phyloP scores from a whole-genome alignment of 768 basidiomycete species.

The Hypsizygus marmoreus region DNA sequence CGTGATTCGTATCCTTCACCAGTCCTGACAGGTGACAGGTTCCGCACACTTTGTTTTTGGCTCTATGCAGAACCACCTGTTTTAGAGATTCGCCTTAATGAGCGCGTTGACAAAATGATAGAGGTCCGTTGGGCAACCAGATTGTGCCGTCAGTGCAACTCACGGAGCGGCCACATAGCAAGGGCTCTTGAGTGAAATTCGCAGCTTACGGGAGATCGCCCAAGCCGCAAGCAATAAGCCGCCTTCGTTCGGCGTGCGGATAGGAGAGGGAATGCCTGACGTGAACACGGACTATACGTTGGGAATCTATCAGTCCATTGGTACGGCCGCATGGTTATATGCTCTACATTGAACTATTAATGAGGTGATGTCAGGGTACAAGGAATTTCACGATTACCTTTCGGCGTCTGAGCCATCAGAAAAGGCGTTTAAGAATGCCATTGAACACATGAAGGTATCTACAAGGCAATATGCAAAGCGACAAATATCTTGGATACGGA shows the following conservation, averaged over 20 bases:
- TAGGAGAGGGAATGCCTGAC: too few relatives aligned
- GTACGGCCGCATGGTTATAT: constrained; percentile 37
- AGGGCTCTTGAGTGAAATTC: constrained; percentile 82
- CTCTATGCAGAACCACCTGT: constrained; percentile 70
- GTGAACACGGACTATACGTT: constrained; percentile 60
- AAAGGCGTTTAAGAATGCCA: constrained; percentile 51
- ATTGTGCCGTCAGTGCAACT: neutral
- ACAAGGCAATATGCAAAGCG: constrained; percentile 91
- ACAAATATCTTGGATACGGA: constrained; percentile 90
- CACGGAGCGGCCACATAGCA: constrained; percentile 40
- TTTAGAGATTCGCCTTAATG: constrained; percentile 70
- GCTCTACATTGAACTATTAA: neutral
- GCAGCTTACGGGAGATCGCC: constrained; percentile 45
- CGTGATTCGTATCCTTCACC: constrained; percentile 2
- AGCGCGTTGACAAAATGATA: constrained; percentile 88
- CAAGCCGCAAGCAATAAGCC: constrained; percentile 5
- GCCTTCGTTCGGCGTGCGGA: neutral
- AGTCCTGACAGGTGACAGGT: constrained; percentile 47
- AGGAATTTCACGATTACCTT: constrained; percentile 80
- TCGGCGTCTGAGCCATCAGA: constrained; percentile 40
- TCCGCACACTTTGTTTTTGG: constrained; percentile 89
- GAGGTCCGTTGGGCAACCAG: constrained; percentile 49
- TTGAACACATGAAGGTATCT: constrained; percentile 81
- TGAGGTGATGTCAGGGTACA: constrained; percentile 65
- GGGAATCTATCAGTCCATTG: constrained; percentile 95